phyloP scores from a whole-genome alignment of 106 monocot species.

The Cymbidium sinense region DNA sequence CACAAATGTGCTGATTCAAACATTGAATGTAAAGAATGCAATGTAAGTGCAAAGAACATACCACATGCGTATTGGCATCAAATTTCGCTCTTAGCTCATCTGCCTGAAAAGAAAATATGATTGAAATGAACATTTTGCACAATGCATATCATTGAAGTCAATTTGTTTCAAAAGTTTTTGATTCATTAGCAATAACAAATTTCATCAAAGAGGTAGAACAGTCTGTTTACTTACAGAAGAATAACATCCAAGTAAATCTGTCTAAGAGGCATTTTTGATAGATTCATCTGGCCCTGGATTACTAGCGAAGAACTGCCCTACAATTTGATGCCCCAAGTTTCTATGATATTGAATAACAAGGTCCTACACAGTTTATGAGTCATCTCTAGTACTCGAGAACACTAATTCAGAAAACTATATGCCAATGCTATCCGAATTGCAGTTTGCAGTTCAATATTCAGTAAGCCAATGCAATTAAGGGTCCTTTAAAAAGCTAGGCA shows the following conservation, averaged over 20 bases:
- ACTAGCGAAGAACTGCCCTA: no score
- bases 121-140: not conserved
- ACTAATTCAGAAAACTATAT: no score
- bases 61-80: conserved; percentile 89
- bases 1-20: not conserved
- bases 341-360: no score
- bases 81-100: conserved; percentile 75
- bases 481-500: no score
- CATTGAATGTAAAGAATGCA: conserved; percentile 7
- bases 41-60: conserved; percentile 20
- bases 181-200: not conserved
- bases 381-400: no score
- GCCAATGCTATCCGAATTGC: no score
- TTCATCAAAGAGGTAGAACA: not conserved
- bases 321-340: no score
- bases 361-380: no score
- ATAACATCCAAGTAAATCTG: not conserved
- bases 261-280: not conserved
- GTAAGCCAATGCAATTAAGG: no score
- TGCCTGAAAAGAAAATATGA: conserved; percentile 46
- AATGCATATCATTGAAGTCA: not conserved
- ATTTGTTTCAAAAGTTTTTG: not conserved
- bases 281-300: no score
- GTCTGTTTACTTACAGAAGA: not conserved
- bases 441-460: no score